Conservation (phyloP, 2,329 filamentous ascomycete species). For the Colletotrichum gloeosporioides region DNA sequence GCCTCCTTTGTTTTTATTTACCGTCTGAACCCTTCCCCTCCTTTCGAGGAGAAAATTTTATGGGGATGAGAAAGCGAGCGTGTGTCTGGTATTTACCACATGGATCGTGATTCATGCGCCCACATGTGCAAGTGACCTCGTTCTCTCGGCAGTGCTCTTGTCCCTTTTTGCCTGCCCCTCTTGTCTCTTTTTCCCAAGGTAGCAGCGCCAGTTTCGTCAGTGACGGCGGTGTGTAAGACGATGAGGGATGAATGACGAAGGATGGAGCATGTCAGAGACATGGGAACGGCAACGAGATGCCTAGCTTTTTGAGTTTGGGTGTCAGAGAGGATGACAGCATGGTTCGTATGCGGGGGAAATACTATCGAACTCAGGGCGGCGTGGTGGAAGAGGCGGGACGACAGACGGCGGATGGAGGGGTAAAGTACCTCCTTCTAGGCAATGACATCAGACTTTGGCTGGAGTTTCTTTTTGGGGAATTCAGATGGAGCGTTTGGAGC, state of each 20-base stretch:
- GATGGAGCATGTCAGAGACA: not conserved
- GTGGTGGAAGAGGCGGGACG: not conserved
- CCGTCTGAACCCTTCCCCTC: not conserved
- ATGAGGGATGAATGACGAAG: not conserved
- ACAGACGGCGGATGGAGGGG: not conserved
- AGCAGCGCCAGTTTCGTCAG: not conserved
- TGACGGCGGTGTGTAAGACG: not conserved
- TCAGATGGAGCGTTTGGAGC: not conserved
- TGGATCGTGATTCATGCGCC: slow-evolving; percentile 7
- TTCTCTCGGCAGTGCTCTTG: not conserved
- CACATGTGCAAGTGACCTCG: not conserved
- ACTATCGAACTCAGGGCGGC: not conserved
- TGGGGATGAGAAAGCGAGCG: not conserved
- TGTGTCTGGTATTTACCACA: not conserved
- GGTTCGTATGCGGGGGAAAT: not conserved
- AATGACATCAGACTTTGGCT: not conserved
- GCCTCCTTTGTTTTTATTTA: not conserved
- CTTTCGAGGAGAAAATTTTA: not conserved
- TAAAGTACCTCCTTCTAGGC: not conserved
- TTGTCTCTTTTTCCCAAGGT: not conserved
- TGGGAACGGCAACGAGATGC: not conserved
- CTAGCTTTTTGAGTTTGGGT: not conserved
- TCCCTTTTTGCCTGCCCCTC: not conserved
- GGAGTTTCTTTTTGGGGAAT: not conserved
- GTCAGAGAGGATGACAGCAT: not conserved